phyloP scores from a whole-genome alignment of 192 early-diverging fungal genomes.

The Coemansia sp. region DNA sequence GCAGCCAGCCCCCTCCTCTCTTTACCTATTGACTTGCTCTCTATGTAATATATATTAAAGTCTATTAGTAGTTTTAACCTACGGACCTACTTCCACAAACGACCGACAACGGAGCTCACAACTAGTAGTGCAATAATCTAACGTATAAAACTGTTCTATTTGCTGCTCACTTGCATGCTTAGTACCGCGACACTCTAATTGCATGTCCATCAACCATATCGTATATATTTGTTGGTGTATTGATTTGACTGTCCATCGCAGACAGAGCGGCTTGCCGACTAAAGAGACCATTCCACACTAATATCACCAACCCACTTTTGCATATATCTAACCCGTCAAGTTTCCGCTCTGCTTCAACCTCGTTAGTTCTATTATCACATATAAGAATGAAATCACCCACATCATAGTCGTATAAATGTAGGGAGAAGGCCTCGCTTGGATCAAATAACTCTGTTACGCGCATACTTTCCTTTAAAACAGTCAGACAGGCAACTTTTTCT shows the following conservation, averaged over 20 bases:
- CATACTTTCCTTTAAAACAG: neutral
- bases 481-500: neutral
- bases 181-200: neutral
- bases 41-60: too few species aligned
- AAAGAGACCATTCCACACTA: slow-evolving; percentile 4
- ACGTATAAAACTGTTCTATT: neutral
- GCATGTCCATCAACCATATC: neutral
- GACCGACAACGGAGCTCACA: too few species aligned
- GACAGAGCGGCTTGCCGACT: neutral
- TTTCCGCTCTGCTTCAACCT: neutral
- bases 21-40: too few species aligned
- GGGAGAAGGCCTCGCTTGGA: neutral
- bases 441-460: neutral
- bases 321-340: neutral
- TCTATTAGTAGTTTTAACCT: too few species aligned
- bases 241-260: neutral
- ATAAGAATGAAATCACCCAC: neutral
- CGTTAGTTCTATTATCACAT: neutral
- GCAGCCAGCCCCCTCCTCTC: too few species aligned
- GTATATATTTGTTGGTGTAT: neutral
- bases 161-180: neutral
- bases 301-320: neutral
- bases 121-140: neutral
- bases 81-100: too few species aligned
- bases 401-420: neutral